Evolutionary conservation across 345 rosid genomes (phyloP).

Genomic region (Triadica sebifera): DNA sequence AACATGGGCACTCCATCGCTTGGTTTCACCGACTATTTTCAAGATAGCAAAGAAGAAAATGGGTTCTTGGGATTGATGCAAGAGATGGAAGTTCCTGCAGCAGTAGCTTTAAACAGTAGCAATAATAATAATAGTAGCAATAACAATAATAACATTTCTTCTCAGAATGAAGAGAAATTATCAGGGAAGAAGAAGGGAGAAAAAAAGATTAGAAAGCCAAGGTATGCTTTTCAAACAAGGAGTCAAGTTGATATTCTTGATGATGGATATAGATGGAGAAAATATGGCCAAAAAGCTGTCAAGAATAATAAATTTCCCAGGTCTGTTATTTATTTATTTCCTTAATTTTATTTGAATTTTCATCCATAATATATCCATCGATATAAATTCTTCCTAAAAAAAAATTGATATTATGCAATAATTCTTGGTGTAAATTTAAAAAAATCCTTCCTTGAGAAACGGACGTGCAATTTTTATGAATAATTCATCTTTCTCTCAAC

Average conservation of each 20-base stretch:
- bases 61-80: slow-evolving; percentile 37
- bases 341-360: background rate
- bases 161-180: slow-evolving; percentile 14
- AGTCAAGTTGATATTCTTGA: slow-evolving; percentile 90
- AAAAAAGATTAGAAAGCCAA: slow-evolving; percentile 57
- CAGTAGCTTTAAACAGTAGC: background rate
- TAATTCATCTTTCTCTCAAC: too few species aligned
- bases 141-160: background rate
- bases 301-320: slow-evolving; percentile 83
- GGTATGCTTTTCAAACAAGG: slow-evolving; percentile 78
- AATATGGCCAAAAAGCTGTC: slow-evolving; percentile 84
- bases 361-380: too few species aligned
- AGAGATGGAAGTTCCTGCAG: slow-evolving; percentile 19
- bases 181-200: slow-evolving; percentile 24
- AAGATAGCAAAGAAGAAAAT: slow-evolving; percentile 12
- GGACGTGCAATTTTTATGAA: too few species aligned
- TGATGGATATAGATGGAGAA: slow-evolving; percentile 94
- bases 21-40: slow-evolving; percentile 8
- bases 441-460: too few species aligned
- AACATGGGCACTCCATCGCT: slow-evolving; percentile 7
- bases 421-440: too few species aligned
- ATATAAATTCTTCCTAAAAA: too few species aligned
- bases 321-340: slow-evolving; percentile 12
- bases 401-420: too few species aligned
- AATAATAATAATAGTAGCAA: background rate